Base-by-base conservation (phyloP, 345 rosid species). In the Citrus sp. region DNA sequence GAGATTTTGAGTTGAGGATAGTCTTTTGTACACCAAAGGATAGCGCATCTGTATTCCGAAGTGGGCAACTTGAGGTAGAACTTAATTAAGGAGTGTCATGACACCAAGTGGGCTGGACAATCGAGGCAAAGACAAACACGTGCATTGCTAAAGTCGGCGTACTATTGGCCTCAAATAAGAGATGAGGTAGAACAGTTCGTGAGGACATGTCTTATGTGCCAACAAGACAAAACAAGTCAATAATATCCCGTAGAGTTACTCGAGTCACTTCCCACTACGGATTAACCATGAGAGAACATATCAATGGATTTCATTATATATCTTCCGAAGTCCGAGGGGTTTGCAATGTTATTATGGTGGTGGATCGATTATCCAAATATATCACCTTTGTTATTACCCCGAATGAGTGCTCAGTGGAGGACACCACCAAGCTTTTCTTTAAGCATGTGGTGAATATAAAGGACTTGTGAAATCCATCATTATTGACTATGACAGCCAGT, bases 91-190 rank as follows among this genome's bases (percentile, higher is more conserved):
- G 28, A 59, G 32, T n/a, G 32, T 24, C 32, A 60, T 22, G 8
- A 60, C 32, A n/a, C 30, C 1, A 56, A 21, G 7, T 21, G 1
- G 25, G n/a, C 8, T 21, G 9, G n/a, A 18, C 64, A 74, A 9
- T n/a, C 2, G 1, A 0, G 32, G 0, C 1, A 10, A 10, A 4
- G 0, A 12, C 7, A 18, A 0, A 60, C 32, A 14, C 0, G 2
- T 38, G 13, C 13, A 4, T 22, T 14, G 9, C 27, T 4, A 42
- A 6, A 49, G 9, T 3, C 0, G 0, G 3, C 2, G 0, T 65
- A 51, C 8, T 76, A 65, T 6, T 76, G 7, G 72, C 19, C 30
- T 0, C 2, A 49, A 2, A 46, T 78, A 25, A 18, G 19, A 2
- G 69, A 56, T 6, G 60, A 21, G n/a, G 5, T 56, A 0, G 19